Percentiles rank a stretch among this genome's conserved stretches.
Evolutionary conservation across 129 eudicot genomes (phyloP).

Genomic region (Gnaphalium uliginosum): DNA sequence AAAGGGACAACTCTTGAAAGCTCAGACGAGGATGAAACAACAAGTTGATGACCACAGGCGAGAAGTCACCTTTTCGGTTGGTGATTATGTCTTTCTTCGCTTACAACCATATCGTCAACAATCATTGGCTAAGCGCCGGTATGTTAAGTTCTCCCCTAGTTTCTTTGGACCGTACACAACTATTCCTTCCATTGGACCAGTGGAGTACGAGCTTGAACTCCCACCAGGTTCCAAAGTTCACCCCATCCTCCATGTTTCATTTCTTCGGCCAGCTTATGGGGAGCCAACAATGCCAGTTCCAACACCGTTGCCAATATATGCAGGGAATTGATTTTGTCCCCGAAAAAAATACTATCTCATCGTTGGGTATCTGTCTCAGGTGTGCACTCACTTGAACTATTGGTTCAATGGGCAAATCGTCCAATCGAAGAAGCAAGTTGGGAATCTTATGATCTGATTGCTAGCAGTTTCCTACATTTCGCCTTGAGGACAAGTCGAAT

Average conservation of each 20-base stretch:
- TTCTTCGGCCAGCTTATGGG: too few relatives aligned
- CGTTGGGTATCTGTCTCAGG: too few relatives aligned
- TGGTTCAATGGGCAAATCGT: too few relatives aligned
- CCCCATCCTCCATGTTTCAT: background rate
- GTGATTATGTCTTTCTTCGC: background rate
- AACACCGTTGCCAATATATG: too few relatives aligned
- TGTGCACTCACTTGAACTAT: too few relatives aligned
- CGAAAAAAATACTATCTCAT: too few relatives aligned
- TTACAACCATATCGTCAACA: background rate
- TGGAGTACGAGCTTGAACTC: background rate
- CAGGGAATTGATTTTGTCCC: too few relatives aligned
- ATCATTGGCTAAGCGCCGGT: background rate
- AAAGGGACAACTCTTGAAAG: background rate
- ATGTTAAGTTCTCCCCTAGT: background rate
- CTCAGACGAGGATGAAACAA: background rate
- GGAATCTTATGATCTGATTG: too few relatives aligned
- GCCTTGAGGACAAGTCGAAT: too few relatives aligned
- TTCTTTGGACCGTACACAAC: background rate
- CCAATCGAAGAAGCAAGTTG: too few relatives aligned
- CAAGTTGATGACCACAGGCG: background rate
- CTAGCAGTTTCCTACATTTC: too few relatives aligned
- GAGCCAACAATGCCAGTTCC: too few relatives aligned
- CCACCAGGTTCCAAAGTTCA: background rate
- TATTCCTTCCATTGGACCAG: background rate
- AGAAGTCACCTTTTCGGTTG: background rate